These are phyloP conservation scores for Macaranga tanarius DNA, from an alignment of 441 rosid genomes.

Conservation along the genomic window DNA sequence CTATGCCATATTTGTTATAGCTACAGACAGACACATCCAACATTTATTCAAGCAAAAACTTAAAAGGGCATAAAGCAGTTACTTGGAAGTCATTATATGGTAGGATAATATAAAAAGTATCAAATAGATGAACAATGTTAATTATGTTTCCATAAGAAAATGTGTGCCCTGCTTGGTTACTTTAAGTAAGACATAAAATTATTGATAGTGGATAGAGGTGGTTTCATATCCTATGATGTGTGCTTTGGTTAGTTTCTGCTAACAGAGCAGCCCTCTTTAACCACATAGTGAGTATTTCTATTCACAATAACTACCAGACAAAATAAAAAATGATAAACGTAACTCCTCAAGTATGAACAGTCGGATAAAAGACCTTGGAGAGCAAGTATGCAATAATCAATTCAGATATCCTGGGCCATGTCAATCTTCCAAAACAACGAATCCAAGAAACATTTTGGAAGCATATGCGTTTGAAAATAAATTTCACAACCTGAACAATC, in stretches of 20 bases:
- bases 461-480: slow-evolving; percentile 61
- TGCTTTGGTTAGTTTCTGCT: neutral
- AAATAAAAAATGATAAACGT: neutral
- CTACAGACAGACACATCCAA: neutral
- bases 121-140: neutral
- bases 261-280: no score
- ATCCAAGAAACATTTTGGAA: slow-evolving; percentile 76
- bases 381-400: slow-evolving; percentile 77
- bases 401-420: slow-evolving; percentile 94
- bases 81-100: neutral
- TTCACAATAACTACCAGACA: neutral
- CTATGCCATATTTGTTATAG: neutral
- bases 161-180: neutral
- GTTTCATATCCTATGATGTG: neutral
- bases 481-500: slow-evolving; percentile 60
- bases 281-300: neutral
- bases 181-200: neutral
- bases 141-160: neutral
- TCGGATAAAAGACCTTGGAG: slow-evolving; percentile 58
- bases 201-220: neutral
- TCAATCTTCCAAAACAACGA: slow-evolving; percentile 78
- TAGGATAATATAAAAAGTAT: neutral
- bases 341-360: neutral
- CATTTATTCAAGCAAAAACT: neutral
- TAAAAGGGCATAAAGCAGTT: neutral